Evolutionary conservation across 2,329 filamentous ascomycete species (phyloP).

Genomic region (Xylaria multiplex): DNA sequence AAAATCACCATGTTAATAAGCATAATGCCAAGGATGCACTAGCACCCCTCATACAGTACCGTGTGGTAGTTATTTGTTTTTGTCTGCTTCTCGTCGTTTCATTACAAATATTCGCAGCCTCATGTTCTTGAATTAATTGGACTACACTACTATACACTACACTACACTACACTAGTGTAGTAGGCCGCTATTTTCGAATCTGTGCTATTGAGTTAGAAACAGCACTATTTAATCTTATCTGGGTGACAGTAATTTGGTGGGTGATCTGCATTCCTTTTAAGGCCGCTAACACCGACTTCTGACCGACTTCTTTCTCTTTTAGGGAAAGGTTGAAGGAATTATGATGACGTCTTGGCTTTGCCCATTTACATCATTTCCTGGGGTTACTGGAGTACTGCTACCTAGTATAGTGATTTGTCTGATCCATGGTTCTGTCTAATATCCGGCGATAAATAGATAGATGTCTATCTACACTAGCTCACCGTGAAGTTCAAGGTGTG

Average conservation of each 20-base stretch:
- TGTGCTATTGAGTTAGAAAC: constrained; percentile 5
- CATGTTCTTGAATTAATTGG: neutral
- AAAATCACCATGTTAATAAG: neutral
- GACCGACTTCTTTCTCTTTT: constrained; percentile 13
- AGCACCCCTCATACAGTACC: neutral
- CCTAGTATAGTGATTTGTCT: neutral
- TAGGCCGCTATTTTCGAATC: no score
- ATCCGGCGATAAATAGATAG: no score
- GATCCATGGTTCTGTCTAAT: constrained; percentile 10
- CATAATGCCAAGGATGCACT: constrained; percentile 1
- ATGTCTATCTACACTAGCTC: neutral
- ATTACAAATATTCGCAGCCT: neutral
- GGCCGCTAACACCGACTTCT: constrained; percentile 6
- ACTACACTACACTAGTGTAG: no score
- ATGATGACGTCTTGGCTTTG: constrained; percentile 21
- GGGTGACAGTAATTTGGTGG: constrained; percentile 3
- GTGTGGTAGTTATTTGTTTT: neutral
- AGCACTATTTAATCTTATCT: constrained; percentile 6
- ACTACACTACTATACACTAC: no score
- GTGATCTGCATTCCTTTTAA: constrained; percentile 14
- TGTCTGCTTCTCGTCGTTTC: neutral
- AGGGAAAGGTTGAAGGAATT: constrained; percentile 24
- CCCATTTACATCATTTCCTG: neutral
- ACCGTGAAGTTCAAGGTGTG: neutral
- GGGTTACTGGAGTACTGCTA: neutral